A percentile compares a stretch with the other conserved stretches of the same genome.
Conservation (phyloP, 495 filamentous ascomycete species). For the Penicillium ochrochloron region DNA sequence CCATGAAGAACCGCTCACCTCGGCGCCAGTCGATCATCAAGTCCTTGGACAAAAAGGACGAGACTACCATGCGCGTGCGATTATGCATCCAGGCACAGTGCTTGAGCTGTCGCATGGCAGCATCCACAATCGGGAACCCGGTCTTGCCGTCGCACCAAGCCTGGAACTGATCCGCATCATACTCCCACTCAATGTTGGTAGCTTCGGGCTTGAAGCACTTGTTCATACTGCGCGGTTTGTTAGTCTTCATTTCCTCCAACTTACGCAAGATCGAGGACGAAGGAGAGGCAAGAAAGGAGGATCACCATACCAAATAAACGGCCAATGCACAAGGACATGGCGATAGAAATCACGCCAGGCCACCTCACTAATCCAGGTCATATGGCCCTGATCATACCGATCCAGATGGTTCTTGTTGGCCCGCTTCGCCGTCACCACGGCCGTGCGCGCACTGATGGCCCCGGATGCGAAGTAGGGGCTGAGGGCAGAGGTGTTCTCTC, state of each 20-base stretch:
- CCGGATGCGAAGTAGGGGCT: slow-evolving; percentile 81
- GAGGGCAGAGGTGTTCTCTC: slow-evolving; percentile 69
- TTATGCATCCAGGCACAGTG: slow-evolving; percentile 86
- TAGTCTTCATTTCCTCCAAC: not conserved
- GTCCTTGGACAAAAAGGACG: slow-evolving; percentile 87
- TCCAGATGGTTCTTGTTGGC: slow-evolving; percentile 74
- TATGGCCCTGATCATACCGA: slow-evolving; percentile 68
- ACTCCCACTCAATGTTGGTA: slow-evolving; percentile 82
- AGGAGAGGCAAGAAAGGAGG: not conserved
- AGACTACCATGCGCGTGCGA: slow-evolving; percentile 84
- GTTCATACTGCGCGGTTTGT: slow-evolving; percentile 67
- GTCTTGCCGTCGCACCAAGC: slow-evolving; percentile 80
- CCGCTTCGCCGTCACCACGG: slow-evolving; percentile 66
- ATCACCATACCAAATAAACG: slow-evolving; percentile 77
- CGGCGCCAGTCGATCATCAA: slow-evolving; percentile 89
- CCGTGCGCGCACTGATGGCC: slow-evolving; percentile 76
- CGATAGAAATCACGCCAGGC: slow-evolving; percentile 95
- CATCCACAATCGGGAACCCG: slow-evolving; percentile 87
- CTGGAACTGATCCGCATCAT: slow-evolving; percentile 65
- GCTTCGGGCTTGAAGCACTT: slow-evolving; percentile 92
- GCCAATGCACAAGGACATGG: slow-evolving; percentile 85
- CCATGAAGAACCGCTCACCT: slow-evolving; percentile 89
- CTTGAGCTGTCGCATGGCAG: slow-evolving; percentile 84
- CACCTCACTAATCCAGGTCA: slow-evolving; percentile 83
- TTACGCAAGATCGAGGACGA: not conserved